phyloP scores from a whole-genome alignment of 176 grass and related monocot genomes.

The Puya raimondii region DNA sequence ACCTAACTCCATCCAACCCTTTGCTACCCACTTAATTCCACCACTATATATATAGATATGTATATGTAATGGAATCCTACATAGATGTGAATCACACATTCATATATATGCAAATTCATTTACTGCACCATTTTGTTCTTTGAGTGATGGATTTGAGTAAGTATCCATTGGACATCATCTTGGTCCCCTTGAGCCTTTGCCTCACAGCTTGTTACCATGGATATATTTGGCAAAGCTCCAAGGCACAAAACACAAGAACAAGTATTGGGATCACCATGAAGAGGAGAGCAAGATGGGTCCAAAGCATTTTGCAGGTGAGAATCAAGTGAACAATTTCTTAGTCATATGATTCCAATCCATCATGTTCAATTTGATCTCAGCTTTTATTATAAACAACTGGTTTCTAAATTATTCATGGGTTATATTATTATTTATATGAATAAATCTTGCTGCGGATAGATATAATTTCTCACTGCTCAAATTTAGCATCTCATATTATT shows the following conservation, averaged over 20 bases:
- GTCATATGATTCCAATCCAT: background rate
- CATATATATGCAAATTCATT: too few species aligned
- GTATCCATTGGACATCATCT: slow-evolving; percentile 32
- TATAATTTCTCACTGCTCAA: too few species aligned
- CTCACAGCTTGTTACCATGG: slow-evolving; percentile 33
- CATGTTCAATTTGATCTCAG: background rate
- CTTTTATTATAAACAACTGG: too few species aligned
- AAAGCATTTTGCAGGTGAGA: slow-evolving; percentile 28
- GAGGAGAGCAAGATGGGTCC: slow-evolving; percentile 16
- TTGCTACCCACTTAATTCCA: background rate
- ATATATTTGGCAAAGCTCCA: slow-evolving; percentile 23
- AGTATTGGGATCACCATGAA: background rate
- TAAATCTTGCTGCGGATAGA: too few species aligned
- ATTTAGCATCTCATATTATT: too few species aligned
- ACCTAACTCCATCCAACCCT: background rate
- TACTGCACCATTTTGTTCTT: too few species aligned
- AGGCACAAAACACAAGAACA: slow-evolving; percentile 7
- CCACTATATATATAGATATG: background rate
- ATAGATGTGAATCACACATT: too few species aligned
- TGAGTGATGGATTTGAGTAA: slow-evolving; percentile 19
- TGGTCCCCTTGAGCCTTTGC: slow-evolving; percentile 29
- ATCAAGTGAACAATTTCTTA: background rate
- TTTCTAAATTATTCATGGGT: too few species aligned
- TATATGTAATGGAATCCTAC: too few species aligned
- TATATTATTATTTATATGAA: too few species aligned